A percentile compares a stretch with the other conserved stretches of the same genome.
Conservation (phyloP, 345 rosid species). For the Angophora floribunda region DNA sequence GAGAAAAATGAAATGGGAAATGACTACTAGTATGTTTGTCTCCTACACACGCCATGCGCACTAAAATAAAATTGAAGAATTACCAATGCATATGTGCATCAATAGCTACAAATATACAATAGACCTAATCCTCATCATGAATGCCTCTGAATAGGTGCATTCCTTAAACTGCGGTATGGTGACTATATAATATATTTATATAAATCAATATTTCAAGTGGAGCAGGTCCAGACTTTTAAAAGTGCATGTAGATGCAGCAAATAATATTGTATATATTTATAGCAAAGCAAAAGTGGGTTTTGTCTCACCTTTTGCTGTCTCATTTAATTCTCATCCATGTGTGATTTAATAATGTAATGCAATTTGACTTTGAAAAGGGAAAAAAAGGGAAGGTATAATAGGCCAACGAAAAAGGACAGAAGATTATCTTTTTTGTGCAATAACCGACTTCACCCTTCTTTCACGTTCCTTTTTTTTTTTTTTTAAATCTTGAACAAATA, state of each 20-base stretch:
- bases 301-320: background rate
- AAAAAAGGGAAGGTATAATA: background rate
- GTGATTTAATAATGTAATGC: background rate
- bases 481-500: background rate
- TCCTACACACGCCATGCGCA: background rate
- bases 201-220: background rate
- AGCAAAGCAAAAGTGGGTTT: background rate
- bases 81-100: background rate
- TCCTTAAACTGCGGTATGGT: background rate
- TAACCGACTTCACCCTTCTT: background rate
- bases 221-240: background rate
- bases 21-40: background rate
- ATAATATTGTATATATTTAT: background rate
- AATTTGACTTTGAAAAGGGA: background rate
- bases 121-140: background rate
- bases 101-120: background rate
- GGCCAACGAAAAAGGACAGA: background rate
- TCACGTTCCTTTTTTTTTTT: background rate
- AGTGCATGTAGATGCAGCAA: background rate
- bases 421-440: background rate
- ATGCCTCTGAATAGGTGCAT: background rate
- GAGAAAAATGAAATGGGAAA: background rate
- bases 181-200: background rate
- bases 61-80: background rate
- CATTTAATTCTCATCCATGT: background rate